phyloP scores from a whole-genome alignment of 2,329 filamentous ascomycete species.

The Colletotrichum cuscutae region DNA sequence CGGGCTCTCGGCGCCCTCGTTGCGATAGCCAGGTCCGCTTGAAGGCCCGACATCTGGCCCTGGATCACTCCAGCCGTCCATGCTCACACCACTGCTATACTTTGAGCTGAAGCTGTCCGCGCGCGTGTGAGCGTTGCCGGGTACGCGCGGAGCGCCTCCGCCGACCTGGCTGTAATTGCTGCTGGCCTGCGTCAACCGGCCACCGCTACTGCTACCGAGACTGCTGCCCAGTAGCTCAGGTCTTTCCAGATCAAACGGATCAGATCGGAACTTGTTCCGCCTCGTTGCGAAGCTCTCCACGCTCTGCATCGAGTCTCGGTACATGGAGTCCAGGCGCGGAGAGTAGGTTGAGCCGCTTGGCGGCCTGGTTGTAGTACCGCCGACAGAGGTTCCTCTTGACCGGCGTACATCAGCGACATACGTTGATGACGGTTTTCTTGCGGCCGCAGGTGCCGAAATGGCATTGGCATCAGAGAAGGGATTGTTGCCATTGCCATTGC shows the following conservation, averaged over 20 bases:
- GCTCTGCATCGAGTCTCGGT: constrained; percentile 53
- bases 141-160: constrained; percentile 30
- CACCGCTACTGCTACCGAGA: constrained; percentile 28
- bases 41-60: constrained; percentile 63
- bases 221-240: constrained; percentile 52
- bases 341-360: constrained; percentile 39
- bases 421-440: constrained; percentile 47
- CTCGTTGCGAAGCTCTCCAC: constrained; percentile 55
- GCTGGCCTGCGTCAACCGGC: constrained; percentile 44
- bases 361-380: constrained; percentile 39
- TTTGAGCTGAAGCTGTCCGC: constrained; percentile 53
- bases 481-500: constrained; percentile 41
- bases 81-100: constrained; percentile 62
- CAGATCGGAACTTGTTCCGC: constrained; percentile 69
- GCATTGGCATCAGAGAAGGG: constrained; percentile 63
- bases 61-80: constrained; percentile 62
- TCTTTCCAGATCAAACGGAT: constrained; percentile 73
- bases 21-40: constrained; percentile 34
- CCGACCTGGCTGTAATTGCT: constrained; percentile 42
- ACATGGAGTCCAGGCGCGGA: constrained; percentile 49
- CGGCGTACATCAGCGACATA: constrained; percentile 60
- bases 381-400: constrained; percentile 59
- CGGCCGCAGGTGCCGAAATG: constrained; percentile 41
- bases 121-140: constrained; percentile 47
- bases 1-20: constrained; percentile 40